Evolutionary conservation across 495 filamentous ascomycete genomes (phyloP), one percentile per base, ranked within the genome.

Genomic region (Annulohypoxylon nitens): DNA sequence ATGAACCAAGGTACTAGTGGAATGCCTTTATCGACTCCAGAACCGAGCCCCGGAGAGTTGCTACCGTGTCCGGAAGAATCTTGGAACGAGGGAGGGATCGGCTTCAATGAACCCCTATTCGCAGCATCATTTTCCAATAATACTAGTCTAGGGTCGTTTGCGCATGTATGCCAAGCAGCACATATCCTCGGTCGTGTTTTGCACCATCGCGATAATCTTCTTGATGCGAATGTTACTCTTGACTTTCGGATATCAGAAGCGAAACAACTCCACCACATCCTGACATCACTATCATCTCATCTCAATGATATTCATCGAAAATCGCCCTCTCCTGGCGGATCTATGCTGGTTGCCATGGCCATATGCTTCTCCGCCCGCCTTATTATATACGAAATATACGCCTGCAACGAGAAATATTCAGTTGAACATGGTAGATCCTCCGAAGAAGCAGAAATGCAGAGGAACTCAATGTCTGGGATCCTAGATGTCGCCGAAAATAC

Each of bases 161-260:
- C 81, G 25, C 77, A 83, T 33, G 67, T 83, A 2, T 84, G 82
- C 61, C 84, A 86, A 69, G 81, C 82, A 33, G 79, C 76, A 3
- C 72, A 79, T 9, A 63, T 83, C 48, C 73, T 85, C 12, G 82
- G 83, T 14, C 81, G 81, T 55, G 82, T 84, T 18, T 53, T 86
- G 1, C 75, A 79, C 47, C 76, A 81, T 34, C 63, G 78, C 60
- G 57, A 74, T 48, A 54, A 67, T 14, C 59, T 60, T 26, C 61
- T 47, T 18, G 45, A 20, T 23, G 50, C 6, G 10, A 58, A 60
- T 33, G 14, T 68, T 25, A 4, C 37, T 10, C 67, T 74, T 10
- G 36, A 30, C 23, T 54, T 71, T n/a, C 67, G 67, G 9, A 20
- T 75, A 10, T 26, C 67, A 5, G 75, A 76, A 30, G 71, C 75